Evolutionary conservation across 305 asterid species (phyloP), one percentile per base, ranked within the genome.

Genomic region (Nicotiana rustica): DNA sequence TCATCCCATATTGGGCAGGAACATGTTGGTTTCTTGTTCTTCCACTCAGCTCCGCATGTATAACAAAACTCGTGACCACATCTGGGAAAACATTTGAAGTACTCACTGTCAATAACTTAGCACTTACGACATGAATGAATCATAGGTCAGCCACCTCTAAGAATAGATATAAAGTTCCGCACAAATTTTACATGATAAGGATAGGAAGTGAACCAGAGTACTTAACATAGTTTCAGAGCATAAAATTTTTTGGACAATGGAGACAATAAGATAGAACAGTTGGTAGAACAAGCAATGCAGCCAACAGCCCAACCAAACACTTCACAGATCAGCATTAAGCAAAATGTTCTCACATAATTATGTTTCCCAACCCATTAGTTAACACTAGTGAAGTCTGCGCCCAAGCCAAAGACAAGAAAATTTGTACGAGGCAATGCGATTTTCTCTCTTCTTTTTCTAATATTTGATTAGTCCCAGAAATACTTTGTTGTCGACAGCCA

Each of bases 11-110:
- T 77, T 1, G 85, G 90, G 67, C 96, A 93, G 0, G 7, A 25
- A 84, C 97, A 93, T 9, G 93, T 89, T 7, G 91, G 85, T 83
- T 82, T 92, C 87, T 92, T 90, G 9, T 89, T 65, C 81, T 69
- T 86, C 96, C 97, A 91, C 55, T 87, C 90, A 57, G 87, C 89
- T 83, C 96, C 94, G 81, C 96, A 93, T 0, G 83, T 83, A 35
- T 92, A 93, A 82, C 97, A 92, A 33, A 93, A 93, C 87, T 92
- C 91, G 35, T 90, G 85, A 18, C 77, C 77, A 57, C 62, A 57
- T 57, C 64, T 57, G 64, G 25, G 19, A 59, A n/a, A 59, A 59
- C 21, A 17, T 17, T 17, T 59, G 10, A 59, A 59, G 10, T 59
- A 59, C 3, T 57, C 21, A 17, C 10, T 59, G 25, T 17, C 21